Evolutionary conservation across 2,329 filamentous ascomycete genomes (phyloP).

Genomic region (Alternaria arborescens): DNA sequence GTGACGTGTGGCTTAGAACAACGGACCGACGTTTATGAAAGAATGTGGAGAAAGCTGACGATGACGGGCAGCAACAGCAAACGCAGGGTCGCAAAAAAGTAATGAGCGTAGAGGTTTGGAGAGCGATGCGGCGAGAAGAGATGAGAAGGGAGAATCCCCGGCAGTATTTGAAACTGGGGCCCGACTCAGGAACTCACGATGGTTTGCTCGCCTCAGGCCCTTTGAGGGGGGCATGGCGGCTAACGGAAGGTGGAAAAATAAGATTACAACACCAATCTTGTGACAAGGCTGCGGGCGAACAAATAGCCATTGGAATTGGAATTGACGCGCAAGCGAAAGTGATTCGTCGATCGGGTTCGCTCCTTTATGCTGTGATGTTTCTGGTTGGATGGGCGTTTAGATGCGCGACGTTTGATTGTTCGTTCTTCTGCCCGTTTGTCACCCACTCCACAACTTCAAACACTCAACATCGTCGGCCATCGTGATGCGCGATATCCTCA

Average conservation of each 20-base stretch:
- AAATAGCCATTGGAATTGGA: conserved; percentile 25
- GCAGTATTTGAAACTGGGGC: conserved; percentile 40
- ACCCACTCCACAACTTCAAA: neutral
- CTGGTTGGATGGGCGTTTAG: conserved; percentile 8
- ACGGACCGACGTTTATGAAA: conserved; percentile 15
- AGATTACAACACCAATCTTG: conserved; percentile 23
- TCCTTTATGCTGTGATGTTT: conserved; percentile 9
- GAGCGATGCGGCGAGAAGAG: conserved; percentile 23
- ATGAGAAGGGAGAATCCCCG: conserved; percentile 25
- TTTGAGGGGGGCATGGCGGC: conserved; percentile 22
- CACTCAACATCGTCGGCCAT: neutral
- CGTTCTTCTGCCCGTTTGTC: conserved; percentile 3
- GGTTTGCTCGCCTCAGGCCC: conserved; percentile 17
- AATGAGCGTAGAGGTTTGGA: conserved; percentile 33
- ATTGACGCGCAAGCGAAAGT: conserved; percentile 18
- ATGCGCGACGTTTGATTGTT: conserved; percentile 9
- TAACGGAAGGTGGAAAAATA: conserved; percentile 23
- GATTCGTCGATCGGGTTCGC: conserved; percentile 15
- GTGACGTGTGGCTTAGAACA: conserved; percentile 1
- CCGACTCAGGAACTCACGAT: conserved; percentile 23
- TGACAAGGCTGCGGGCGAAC: conserved; percentile 13
- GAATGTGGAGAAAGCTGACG: conserved; percentile 34
- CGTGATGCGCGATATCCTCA: conserved; percentile 9
- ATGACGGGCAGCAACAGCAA: conserved; percentile 4
- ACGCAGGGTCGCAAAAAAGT: conserved; percentile 12